Evolutionary conservation across 176 grass and related monocot species (phyloP), one percentile per base, ranked within the genome.

Genomic region (Triticum aestivum): DNA sequence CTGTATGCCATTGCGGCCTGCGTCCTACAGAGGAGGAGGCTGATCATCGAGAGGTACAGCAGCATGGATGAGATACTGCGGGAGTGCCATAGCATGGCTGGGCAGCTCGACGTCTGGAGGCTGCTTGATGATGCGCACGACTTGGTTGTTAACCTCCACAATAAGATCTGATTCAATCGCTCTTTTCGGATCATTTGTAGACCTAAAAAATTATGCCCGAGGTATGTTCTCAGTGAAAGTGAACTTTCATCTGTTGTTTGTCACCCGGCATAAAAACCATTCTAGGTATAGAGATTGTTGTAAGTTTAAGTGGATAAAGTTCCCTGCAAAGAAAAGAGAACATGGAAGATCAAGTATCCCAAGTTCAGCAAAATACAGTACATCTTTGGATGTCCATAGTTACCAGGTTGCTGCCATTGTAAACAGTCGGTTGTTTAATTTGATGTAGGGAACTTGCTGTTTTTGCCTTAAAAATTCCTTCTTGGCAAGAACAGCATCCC

Each of bases 21-120:
- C 44, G 91, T 98, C 83, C 75, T 98, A 59, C 96, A 98, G 87
- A 95, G 86, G 81, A 90, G 95, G 89, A 95, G 91, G 70, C 71
- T 98, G 15, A 98, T 98, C 68, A 98, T 98, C 21, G 91, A 98
- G 90, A 98, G 83, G 63, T 94, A 98, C 54, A 89, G 89, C 87
- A 92, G 91, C 32, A 95, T 95, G 96, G 96, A 98, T 84, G 96
- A 98, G 79, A 95, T 98, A 87, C 51, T 98, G 80, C 75, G 91
- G 24, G 96, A 92, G 64, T 98, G 96, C 84, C 92, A 95, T 17
- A 87, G 88, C 84, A 94, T 98, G 93, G 86, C 88, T 21, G 93
- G 93, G 84, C 93, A 93, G 74, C 93, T 98, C 4, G 93, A 98
- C 78, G 96, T 95, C 30, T 98, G 93, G 96, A 93, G 91, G 79